Evolutionary conservation across 495 filamentous ascomycete species (phyloP), one percentile per base, ranked within the genome.

Genomic region (Penicillium nucicola): DNA sequence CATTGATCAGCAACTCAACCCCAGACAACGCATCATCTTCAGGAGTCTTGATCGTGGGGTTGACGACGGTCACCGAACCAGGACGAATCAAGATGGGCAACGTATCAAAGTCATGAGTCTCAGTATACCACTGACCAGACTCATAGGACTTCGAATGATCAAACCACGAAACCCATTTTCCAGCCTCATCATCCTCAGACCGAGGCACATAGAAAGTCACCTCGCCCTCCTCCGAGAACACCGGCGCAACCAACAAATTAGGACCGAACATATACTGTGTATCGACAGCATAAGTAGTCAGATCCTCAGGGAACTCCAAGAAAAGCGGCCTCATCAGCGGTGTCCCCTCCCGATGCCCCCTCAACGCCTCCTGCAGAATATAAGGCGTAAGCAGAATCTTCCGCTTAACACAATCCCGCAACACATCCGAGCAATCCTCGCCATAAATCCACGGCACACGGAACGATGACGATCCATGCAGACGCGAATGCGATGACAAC

Each of bases 361-460:
- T 55, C 10, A 74, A 53, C 1, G 81, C 82, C 43, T 84, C 78
- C 8, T 77, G 65, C 38, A 82, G 77, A 5, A 87, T 67, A 58
- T 86, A 85, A 4, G 83, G 84, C 63, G 83, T 84, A 15, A 85
- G 69, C 0, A 77, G 63, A n/a, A 82, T 77, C 65, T 87, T 85
- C 22, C 84, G 63, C 46, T 73, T 74, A 10, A 81, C 80, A 64
- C 81, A 85, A 14, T 77, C 77, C 0, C 78, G 65, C 7, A 86
- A 66, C 1, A 81, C 80, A 33, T 69, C 72, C 8, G 76, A 77
- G 55, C 80, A 84, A 48, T 85, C 80, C 50, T 82, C 66, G 47
- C 85, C 85, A 54, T 87, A 82, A 15, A 81, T 77, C 85, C 85
- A 88, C 19, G 85, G 85, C 9, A 88, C 84, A 20, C 84, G 82